Evolutionary conservation across 148 eudicot species (phyloP).

Genomic region (Rhododendron mucronatum): DNA sequence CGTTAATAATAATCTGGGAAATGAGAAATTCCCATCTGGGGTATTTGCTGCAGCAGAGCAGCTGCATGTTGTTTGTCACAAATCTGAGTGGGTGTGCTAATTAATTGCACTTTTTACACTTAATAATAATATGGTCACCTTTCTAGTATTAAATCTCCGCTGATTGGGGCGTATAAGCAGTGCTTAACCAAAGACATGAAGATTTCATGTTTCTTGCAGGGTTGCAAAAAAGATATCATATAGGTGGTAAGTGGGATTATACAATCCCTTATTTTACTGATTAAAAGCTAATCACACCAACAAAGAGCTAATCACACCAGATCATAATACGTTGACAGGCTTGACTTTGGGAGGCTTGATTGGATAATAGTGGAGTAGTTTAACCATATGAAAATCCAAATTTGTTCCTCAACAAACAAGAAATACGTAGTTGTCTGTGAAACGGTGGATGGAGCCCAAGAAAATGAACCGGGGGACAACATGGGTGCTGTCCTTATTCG

Average conservation of each 20-base stretch:
- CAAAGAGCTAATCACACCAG: constrained; percentile 15
- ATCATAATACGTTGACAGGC: constrained; percentile 4
- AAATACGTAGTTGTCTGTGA: neutral
- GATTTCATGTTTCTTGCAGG: constrained; percentile 23
- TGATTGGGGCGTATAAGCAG: neutral
- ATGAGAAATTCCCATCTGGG: neutral
- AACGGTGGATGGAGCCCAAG: neutral
- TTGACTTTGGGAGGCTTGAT: constrained; percentile 19
- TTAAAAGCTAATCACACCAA: constrained; percentile 14
- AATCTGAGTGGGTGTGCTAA: neutral
- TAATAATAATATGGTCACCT: neutral
- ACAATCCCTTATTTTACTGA: neutral
- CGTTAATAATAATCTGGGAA: neutral
- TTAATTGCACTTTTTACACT: neutral
- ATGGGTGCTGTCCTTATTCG: no score
- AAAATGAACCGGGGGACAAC: no score
- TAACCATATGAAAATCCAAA: neutral
- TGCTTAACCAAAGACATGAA: constrained; percentile 10
- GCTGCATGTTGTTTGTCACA: neutral
- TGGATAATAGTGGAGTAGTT: neutral
- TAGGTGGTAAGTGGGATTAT: neutral
- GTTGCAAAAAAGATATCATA: constrained; percentile 12
- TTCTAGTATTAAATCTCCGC: neutral
- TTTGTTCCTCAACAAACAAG: neutral
- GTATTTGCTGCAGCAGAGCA: neutral